Evolutionary conservation across 2,329 filamentous ascomycete species (phyloP).

Genomic region (Trichoderma breve): DNA sequence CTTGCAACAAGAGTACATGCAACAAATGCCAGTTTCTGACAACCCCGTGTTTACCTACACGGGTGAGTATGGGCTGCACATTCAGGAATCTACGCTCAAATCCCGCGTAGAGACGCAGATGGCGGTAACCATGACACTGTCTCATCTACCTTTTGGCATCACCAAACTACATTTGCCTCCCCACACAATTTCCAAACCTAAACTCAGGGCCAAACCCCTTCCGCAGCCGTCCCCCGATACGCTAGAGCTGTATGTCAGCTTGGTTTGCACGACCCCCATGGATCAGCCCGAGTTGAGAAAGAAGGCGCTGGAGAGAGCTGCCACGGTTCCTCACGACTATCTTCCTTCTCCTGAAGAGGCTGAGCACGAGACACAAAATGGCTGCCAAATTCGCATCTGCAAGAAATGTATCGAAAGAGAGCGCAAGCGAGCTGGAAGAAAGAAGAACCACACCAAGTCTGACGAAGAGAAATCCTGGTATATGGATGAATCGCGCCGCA

Average conservation of each 20-base stretch:
- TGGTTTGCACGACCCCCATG: constrained; percentile 94
- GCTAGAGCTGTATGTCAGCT: constrained; percentile 73
- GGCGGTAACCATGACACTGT: constrained; percentile 76
- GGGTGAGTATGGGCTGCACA: constrained; percentile 48
- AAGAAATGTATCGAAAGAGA: constrained; percentile 87
- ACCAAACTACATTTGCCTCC: constrained; percentile 82
- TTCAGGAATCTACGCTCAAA: constrained; percentile 70
- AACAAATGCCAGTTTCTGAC: constrained; percentile 31
- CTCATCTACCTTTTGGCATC: constrained; percentile 70
- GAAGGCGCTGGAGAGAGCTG: constrained; percentile 63
- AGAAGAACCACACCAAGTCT: constrained; percentile 81
- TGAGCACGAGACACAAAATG: constrained; percentile 73
- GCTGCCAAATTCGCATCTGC: constrained; percentile 93
- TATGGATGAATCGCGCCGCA: constrained; percentile 73
- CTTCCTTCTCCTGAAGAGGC: constrained; percentile 51
- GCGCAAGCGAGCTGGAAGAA: constrained; percentile 83
- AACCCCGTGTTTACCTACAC: constrained; percentile 32
- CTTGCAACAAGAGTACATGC: constrained; percentile 27
- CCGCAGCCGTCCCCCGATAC: constrained; percentile 68
- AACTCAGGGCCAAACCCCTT: constrained; percentile 73
- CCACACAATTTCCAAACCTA: constrained; percentile 92
- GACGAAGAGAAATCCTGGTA: constrained; percentile 90
- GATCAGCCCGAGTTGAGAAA: constrained; percentile 64
- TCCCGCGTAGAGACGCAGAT: constrained; percentile 97
- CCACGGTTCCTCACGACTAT: constrained; percentile 39